A percentile compares a stretch with the other conserved stretches of the same genome.
Conservation (phyloP, 2,329 filamentous ascomycete genomes). For the Colletotrichum limetticola region DNA sequence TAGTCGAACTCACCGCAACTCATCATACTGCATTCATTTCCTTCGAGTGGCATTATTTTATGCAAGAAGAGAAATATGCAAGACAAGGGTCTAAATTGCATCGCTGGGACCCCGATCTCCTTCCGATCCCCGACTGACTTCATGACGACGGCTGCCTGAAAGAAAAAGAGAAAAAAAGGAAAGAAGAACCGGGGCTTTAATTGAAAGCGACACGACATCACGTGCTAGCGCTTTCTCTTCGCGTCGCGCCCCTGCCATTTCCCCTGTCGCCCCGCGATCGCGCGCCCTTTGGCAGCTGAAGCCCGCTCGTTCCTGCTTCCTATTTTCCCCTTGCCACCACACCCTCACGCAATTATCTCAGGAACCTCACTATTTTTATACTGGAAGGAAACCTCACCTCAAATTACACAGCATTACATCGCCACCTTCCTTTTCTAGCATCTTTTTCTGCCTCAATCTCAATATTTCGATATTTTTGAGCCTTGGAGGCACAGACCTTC, state of each 20-base stretch:
- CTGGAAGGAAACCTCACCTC: not conserved
- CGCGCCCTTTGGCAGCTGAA: slow-evolving; percentile 10
- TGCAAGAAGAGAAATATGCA: not conserved
- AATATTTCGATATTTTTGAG: not conserved
- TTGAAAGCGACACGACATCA: slow-evolving; percentile 33
- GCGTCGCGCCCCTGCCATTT: slow-evolving; percentile 41
- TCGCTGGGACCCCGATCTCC: slow-evolving; percentile 9
- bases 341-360: not conserved
- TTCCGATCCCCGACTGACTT: not conserved
- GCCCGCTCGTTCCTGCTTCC: not conserved
- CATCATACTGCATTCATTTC: no score
- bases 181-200: slow-evolving; percentile 6
- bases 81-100: not conserved
- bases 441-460: not conserved
- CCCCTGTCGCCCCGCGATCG: slow-evolving; percentile 1
- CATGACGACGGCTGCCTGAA: slow-evolving; percentile 22
- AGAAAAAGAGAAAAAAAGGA: not conserved
- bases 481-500: slow-evolving; percentile 1
- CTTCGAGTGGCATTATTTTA: not conserved
- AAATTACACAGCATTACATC: not conserved
- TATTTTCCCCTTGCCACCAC: not conserved
- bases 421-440: not conserved
- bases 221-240: slow-evolving; percentile 49
- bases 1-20: no score
- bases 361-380: not conserved